phyloP scores from a whole-genome alignment of 208 protist genomes.

The Leishmania lainsoni region DNA sequence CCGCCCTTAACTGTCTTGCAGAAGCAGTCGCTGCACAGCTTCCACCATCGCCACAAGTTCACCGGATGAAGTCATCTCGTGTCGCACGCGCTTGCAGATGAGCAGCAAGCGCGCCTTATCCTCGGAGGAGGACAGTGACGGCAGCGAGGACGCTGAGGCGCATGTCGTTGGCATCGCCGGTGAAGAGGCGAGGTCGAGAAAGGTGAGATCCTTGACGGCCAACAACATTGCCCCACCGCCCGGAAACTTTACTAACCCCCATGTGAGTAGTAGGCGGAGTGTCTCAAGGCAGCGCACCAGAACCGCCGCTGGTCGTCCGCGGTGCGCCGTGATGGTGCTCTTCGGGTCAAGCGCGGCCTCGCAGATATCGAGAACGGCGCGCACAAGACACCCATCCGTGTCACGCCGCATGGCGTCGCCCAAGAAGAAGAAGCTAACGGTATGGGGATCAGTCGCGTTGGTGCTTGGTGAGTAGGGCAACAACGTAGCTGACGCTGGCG shows the following conservation, averaged over 20 bases:
- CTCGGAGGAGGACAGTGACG: not conserved
- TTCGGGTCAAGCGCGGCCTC: constrained; percentile 26
- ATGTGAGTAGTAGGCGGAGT: constrained; percentile 41
- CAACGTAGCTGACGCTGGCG: not conserved
- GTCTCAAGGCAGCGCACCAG: constrained; percentile 44
- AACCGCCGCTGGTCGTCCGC: constrained; percentile 34
- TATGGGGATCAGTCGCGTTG: constrained; percentile 14
- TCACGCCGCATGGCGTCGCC: constrained; percentile 29
- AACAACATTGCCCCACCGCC: constrained; percentile 1
- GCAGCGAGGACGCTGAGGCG: not conserved
- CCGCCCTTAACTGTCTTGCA: not conserved
- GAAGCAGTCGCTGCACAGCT: constrained; percentile 4
- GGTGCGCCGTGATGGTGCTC: constrained; percentile 33
- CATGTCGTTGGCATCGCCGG: not conserved
- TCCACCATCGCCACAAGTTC: constrained; percentile 8
- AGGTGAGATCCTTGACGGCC: not conserved
- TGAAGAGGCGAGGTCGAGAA: not conserved
- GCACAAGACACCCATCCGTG: constrained; percentile 21
- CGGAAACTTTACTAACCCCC: constrained; percentile 16
- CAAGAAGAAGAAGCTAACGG: constrained; percentile 47
- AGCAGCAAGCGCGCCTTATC: not conserved
- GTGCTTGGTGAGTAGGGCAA: not conserved
- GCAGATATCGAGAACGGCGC: constrained; percentile 23
- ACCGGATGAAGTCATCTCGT: not conserved
- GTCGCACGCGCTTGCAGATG: constrained; percentile 7